Base-by-base conservation (phyloP, 2,329 filamentous ascomycete genomes). In the Fusarium hainanense region DNA sequence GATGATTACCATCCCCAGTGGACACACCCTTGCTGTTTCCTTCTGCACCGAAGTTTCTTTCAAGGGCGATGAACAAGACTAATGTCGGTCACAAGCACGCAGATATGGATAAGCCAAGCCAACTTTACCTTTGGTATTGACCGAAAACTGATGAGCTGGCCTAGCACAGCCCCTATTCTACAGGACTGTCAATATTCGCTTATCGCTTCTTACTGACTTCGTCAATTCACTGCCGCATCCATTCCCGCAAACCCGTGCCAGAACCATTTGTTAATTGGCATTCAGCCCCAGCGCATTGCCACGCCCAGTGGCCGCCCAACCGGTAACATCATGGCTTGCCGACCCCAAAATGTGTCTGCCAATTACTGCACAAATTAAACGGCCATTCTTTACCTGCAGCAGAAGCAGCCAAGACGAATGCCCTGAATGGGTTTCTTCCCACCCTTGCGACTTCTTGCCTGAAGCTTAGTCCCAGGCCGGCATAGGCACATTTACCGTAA, bases 271-370 rank as follows among this genome's bases (percentile, higher is more conserved):
- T 32, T 50, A 21, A 60, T 55, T 60, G 40, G 25, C 32, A 63
- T 68, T 75, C 72, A 74, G 72, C 72, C 72, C 60, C 66, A 55
- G 58, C 54, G 63, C 61, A 74, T 73, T 68, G 54, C 62, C 57
- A 63, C 49, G 62, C 58, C 63, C 55, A 48, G 34, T 68, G 60
- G 58, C 66, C 64, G 49, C 48, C 25, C 57, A 58, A 30, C 50
- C 48, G 56, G 54, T 54, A 54, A 52, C 54, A 56, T 68, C 67
- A 49, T 54, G 27, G 37, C 28, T 37, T 44, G 27, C 32, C 28
- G 46, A 32, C 34, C 41, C n/a, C 55, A 52, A 40, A 40, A 25
- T 49, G 32, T 23, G 37, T 28, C 37, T 49, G 41, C 48, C 47
- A 49, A 61, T 62, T 50, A 32, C 43, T 66, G 54, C 32, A 41